Base-by-base conservation (phyloP, 805 yeast species). In the Metschnikowia aberdeeniae region DNA sequence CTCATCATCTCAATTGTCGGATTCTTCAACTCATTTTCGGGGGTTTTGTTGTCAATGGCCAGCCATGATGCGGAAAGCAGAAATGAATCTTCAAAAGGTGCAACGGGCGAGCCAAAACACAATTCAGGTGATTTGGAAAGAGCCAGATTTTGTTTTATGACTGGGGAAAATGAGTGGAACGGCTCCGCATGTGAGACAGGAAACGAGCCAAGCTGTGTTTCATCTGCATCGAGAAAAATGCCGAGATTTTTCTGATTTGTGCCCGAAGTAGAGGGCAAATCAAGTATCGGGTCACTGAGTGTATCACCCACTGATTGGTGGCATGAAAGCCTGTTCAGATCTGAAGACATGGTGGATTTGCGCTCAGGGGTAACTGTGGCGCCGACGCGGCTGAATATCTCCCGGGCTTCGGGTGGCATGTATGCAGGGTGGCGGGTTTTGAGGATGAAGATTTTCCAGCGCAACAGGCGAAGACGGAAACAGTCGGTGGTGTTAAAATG, bases 241-340 rank as follows among this genome's bases (percentile, higher is more conserved):
- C 6, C 26, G 26, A 22, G 26, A 2, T 22, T 22, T 22, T 22
- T 22, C 26, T 22, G 6, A 22, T 22, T 22, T 22, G 26, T 22
- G 24, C 6, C 26, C 8, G 26, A 4, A 22, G 26, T 22, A 4
- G 8, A 22, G 2, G 26, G 26, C 10, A 39, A 51, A 47, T 70
- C 73, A 34, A 70, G 62, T 13, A 67, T 72, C 8, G 76, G 76
- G 54, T 71, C 67, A 31, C 61, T 66, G 39, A 70, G 60, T 4
- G 65, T 70, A 47, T 67, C 60, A 49, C 61, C 66, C 28, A 71
- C 61, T 1, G 73, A 68, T 60, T 62, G 67, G 45, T 68, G 72
- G 10, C 72, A 61, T 20, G 59, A 56, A 24, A 69, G 62, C 36
- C 70, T 56, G 40, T 64, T 64, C 41, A 55, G 53, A 31, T 24